phyloP scores from a whole-genome alignment of 2,329 filamentous ascomycete species.

The Juglanconis sp. region DNA sequence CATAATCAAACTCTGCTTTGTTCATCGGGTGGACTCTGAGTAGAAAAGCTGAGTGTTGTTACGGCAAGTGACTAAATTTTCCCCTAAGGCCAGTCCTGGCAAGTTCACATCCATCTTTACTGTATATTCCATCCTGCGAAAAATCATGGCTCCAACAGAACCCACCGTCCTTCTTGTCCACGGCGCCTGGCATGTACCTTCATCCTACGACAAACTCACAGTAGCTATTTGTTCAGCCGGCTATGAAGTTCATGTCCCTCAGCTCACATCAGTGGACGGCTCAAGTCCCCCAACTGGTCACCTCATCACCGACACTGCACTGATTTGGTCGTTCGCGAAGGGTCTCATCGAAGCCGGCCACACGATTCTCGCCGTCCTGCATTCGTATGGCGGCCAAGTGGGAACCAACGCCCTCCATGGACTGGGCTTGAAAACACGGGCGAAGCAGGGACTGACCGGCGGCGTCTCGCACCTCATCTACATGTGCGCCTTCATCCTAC shows the following conservation, averaged over 20 bases:
- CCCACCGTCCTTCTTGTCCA: conserved; percentile 17
- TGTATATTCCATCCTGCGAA: no score
- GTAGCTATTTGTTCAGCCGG: conserved; percentile 14
- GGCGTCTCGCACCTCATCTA: conserved; percentile 25
- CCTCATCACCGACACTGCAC: conserved; percentile 21
- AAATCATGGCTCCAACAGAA: neutral
- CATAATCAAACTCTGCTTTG: no score
- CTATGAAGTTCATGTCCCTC: conserved; percentile 21
- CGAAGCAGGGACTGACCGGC: conserved; percentile 15
- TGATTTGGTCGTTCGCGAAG: conserved; percentile 20
- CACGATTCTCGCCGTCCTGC: conserved; percentile 20
- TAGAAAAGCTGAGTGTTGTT: no score
- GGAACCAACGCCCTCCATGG: conserved; percentile 24
- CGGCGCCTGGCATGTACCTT: conserved; percentile 21
- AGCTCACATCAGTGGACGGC: conserved; percentile 19
- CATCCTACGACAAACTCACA: conserved; percentile 20
- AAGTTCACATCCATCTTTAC: no score
- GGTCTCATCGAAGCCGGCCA: conserved; percentile 21
- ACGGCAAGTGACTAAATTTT: no score
- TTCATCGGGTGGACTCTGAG: no score
- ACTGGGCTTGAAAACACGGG: conserved; percentile 16
- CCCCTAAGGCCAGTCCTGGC: no score
- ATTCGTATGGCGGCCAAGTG: conserved; percentile 28
- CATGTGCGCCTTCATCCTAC: conserved; percentile 13
- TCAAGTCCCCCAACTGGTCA: conserved; percentile 22